A percentile compares a stretch with the other conserved stretches of the same genome.
Conservation (phyloP, 2,329 filamentous ascomycete genomes). For the Fusarium camptoceras region DNA sequence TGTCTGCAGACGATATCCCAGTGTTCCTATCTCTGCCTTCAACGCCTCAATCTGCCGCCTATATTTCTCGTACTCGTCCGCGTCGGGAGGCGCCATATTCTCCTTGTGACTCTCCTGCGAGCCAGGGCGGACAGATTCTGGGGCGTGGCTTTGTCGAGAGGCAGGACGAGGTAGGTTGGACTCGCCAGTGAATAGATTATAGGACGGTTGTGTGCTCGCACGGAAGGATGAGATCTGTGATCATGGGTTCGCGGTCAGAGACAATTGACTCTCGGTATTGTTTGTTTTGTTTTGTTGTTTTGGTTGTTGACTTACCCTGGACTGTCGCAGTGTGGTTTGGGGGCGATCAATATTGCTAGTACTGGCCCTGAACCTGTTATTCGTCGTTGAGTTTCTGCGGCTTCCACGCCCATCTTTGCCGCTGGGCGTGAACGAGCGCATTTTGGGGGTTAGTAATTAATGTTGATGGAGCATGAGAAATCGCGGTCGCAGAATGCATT, state of each 20-base stretch:
- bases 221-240: conserved; percentile 61
- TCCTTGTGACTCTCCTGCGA: conserved; percentile 70
- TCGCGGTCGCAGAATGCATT: conserved; percentile 23
- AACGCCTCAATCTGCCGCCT: conserved; percentile 77
- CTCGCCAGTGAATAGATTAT: conserved; percentile 69
- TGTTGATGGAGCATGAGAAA: conserved; percentile 7
- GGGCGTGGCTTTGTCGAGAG: conserved; percentile 56
- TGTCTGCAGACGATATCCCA: conserved; percentile 89
- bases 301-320: conserved; percentile 53
- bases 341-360: conserved; percentile 53
- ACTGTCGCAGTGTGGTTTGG: conserved; percentile 52
- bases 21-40: conserved; percentile 87
- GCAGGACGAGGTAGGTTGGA: conserved; percentile 54
- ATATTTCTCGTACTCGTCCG: conserved; percentile 69
- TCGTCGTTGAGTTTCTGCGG: conserved; percentile 45
- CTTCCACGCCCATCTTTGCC: conserved; percentile 49
- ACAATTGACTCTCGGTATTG: conserved; percentile 1
- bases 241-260: conserved; percentile 19
- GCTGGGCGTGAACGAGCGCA: conserved; percentile 52
- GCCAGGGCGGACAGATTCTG: conserved; percentile 58
- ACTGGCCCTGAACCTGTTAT: conserved; percentile 52
- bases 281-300: conserved; percentile 40
- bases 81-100: conserved; percentile 68
- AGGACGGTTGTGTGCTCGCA: conserved; percentile 64
- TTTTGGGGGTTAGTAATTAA: conserved; percentile 32